These are phyloP conservation scores for Zhuliangozyma blackwelliae DNA, from an alignment of 1,139 yeast genomes.

Conservation along the genomic window DNA sequence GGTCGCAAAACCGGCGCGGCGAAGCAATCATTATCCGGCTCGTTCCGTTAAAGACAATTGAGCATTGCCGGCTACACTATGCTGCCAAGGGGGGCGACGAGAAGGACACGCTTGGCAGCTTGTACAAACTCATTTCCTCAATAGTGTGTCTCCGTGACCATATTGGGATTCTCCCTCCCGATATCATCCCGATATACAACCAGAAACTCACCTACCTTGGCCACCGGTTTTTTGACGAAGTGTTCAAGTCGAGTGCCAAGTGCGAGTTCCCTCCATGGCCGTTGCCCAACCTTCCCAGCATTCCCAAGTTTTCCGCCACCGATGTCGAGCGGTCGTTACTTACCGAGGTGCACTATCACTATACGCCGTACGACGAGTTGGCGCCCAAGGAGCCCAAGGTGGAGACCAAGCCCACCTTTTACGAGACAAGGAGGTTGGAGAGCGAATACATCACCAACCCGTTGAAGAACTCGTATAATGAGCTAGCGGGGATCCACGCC, in stretches of 20 bases:
- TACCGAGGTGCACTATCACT: slow-evolving; percentile 70
- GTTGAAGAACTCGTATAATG: slow-evolving; percentile 52
- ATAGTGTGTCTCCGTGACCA: slow-evolving; percentile 77
- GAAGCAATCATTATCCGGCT: slow-evolving; percentile 61
- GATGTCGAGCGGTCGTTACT: slow-evolving; percentile 79
- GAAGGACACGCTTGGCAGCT: slow-evolving; percentile 21
- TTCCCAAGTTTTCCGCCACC: slow-evolving; percentile 57
- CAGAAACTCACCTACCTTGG: slow-evolving; percentile 61
- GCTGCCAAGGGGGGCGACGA: slow-evolving; percentile 3
- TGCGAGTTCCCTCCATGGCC: slow-evolving; percentile 57
- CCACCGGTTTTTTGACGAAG: slow-evolving; percentile 50
- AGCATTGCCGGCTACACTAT: slow-evolving; percentile 55
- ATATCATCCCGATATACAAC: slow-evolving; percentile 68
- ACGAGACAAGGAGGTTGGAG: slow-evolving; percentile 61
- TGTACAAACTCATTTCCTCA: slow-evolving; percentile 73
- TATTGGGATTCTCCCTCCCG: slow-evolving; percentile 83
- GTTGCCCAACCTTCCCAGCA: slow-evolving; percentile 64
- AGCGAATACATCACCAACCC: slow-evolving; percentile 70
- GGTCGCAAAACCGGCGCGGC: slow-evolving; percentile 29
- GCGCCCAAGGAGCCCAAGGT: slow-evolving; percentile 4
- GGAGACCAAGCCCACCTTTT: slow-evolving; percentile 36
- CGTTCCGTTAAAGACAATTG: slow-evolving; percentile 76
- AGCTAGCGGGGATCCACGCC: slow-evolving; percentile 54
- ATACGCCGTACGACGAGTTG: slow-evolving; percentile 51
- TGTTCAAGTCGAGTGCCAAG: slow-evolving; percentile 24